These are phyloP conservation scores for Xerocomus potaroensis DNA, from an alignment of 768 basidiomycete species.

Conservation along the genomic window DNA sequence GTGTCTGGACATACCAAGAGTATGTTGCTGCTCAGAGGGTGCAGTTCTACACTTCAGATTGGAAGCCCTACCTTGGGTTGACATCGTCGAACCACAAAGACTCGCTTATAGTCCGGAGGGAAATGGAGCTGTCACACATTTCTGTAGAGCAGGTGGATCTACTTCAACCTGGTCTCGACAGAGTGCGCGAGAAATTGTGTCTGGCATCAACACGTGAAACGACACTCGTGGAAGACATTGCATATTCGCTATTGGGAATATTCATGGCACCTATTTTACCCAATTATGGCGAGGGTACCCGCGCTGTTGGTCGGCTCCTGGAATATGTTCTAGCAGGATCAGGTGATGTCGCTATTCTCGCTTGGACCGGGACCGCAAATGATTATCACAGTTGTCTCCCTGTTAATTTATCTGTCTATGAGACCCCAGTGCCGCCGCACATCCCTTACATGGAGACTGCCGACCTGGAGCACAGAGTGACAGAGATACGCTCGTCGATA, in stretches of 20 bases:
- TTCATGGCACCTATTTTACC: background rate
- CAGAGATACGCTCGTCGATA: background rate
- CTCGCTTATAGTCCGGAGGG: background rate
- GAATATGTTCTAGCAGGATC: background rate
- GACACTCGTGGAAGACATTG: background rate
- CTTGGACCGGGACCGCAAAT: background rate
- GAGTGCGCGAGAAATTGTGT: background rate
- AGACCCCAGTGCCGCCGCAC: background rate
- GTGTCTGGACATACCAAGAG: conserved; percentile 1
- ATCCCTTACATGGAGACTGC: background rate
- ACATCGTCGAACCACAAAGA: background rate
- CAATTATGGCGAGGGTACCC: background rate
- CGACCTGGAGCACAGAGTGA: background rate
- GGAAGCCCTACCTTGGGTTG: background rate
- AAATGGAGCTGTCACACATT: background rate
- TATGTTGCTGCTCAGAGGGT: background rate
- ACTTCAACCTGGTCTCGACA: background rate
- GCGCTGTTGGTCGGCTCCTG: background rate
- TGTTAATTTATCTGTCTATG: background rate
- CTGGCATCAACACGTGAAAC: background rate
- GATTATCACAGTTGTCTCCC: background rate
- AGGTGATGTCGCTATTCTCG: background rate
- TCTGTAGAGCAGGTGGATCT: background rate
- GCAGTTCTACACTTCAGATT: background rate
- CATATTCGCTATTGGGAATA: background rate